Percentiles rank a stretch among this genome's conserved stretches.
Evolutionary conservation across 306 rosid genomes (phyloP).

Genomic region (Gastrolobium villosum): DNA sequence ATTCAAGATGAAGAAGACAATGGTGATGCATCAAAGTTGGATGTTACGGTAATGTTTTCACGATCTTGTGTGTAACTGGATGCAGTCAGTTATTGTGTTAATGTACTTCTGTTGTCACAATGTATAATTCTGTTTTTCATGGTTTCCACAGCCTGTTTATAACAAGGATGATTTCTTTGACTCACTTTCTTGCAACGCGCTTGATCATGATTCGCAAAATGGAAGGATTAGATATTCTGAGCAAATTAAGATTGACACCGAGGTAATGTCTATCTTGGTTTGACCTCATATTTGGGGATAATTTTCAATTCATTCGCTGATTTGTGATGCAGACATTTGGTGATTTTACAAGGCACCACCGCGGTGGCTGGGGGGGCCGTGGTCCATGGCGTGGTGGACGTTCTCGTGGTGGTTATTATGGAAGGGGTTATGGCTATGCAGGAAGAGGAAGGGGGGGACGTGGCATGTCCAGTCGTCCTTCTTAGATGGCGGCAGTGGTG

Average conservation of each 20-base stretch:
- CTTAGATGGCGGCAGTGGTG: constrained; percentile 3
- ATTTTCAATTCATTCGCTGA: constrained; percentile 9
- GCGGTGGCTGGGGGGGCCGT: constrained; percentile 65
- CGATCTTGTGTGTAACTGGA: constrained; percentile 6
- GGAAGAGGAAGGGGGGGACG: constrained; percentile 70
- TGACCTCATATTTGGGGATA: constrained; percentile 13
- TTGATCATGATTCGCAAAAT: constrained; percentile 45
- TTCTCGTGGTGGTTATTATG: constrained; percentile 58
- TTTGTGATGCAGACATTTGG: constrained; percentile 65
- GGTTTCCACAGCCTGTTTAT: constrained; percentile 55
- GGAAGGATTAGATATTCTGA: constrained; percentile 67
- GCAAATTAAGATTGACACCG: constrained; percentile 62
- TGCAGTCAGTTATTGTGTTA: background rate
- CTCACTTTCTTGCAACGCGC: constrained; percentile 58
- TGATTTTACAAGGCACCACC: constrained; percentile 52
- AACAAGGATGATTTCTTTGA: constrained; percentile 69
- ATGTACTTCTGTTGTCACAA: background rate
- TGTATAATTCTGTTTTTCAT: constrained; percentile 30
- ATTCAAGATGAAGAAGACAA: constrained; percentile 48
- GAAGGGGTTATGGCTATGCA: constrained; percentile 61
- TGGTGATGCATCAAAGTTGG: constrained; percentile 40
- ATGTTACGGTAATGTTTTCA: constrained; percentile 47
- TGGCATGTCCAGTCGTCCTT: constrained; percentile 43
- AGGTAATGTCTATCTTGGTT: constrained; percentile 51
- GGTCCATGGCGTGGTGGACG: constrained; percentile 59